Conservation (phyloP, 2,329 filamentous ascomycete genomes). For the Penicillium occitanis region DNA sequence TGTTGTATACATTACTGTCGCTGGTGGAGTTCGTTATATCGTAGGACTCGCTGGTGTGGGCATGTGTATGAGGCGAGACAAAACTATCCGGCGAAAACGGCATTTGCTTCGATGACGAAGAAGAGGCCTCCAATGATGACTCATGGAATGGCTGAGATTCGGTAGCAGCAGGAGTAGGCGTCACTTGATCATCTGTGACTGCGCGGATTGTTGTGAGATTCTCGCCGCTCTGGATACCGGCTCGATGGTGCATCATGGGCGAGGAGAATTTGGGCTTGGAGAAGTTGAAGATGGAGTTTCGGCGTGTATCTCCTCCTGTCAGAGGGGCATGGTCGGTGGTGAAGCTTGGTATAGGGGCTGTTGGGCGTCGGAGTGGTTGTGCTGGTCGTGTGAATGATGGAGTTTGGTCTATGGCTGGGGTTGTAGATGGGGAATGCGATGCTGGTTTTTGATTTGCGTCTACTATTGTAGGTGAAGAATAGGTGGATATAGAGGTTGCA, state of each 20-base stretch:
- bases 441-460: neutral
- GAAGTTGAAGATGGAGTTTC: conserved; percentile 4
- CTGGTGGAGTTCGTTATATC: neutral
- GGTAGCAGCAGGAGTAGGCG: no score
- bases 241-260: neutral
- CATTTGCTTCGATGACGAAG: conserved; percentile 1
- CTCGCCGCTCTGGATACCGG: conserved; percentile 8
- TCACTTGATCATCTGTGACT: neutral
- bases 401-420: neutral
- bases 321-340: neutral
- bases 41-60: neutral
- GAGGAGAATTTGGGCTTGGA: neutral
- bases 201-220: conserved; percentile 8
- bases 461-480: neutral
- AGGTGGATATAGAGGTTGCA: neutral
- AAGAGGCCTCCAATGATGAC: neutral
- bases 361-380: conserved; percentile 11
- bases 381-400: neutral
- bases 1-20: neutral
- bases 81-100: conserved; percentile 15
- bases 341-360: neutral
- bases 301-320: neutral
- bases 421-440: neutral
- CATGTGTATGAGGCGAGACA: conserved; percentile 1
- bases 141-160: neutral